Evolutionary conservation across 352 stramenopile genomes (phyloP), one percentile per base, ranked within the genome.

Genomic region (Phytophthora aleatoria): DNA sequence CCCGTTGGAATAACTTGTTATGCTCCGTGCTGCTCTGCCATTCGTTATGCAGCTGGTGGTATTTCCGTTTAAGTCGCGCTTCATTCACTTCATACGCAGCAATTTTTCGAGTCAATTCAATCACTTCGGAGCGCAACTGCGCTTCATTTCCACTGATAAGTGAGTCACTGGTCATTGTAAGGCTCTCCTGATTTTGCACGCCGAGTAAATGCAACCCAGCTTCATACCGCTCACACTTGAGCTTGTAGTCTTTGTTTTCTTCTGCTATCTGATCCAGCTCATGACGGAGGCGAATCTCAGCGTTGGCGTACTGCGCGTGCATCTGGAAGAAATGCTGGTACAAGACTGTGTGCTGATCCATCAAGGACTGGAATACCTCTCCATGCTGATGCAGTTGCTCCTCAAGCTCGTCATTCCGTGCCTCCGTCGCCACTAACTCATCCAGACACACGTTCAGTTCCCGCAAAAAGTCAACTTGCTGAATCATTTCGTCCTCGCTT

Each of bases 11-110:
- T 16, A 79, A 50, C 5, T 59, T 56, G 8, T 75, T 77, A 9
- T 70, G 74, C 1, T 74, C 44, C 3, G 68, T 64, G 16, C 71
- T 73, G 10, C 57, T 73, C 4, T 52, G 60, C 45, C 87, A 74
- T 44, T 92, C 71, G 10, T 61, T 67, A 33, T 88, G 58, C 11
- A 94, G 55, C 11, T 87, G 61, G n/a, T 77, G 52, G 36, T 79
- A 81, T 50, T 89, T 74, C 9, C 92, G 75, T 30, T 91, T 90
- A 7, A 94, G 73, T 16, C 79, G 75, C 12, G 83, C 70, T 58
- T 95, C 83, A 45, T 95, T 90, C 5, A 97, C 90, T 69, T 98
- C 92, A 38, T 85, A 85, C 11, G 82, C 54, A 5, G 88, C 90
- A 38, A 89, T 55, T 47, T 89, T 87, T 7, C 86, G 68, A 10